phyloP scores from a whole-genome alignment of 805 yeast species.

The Cyberlindnera mississippiensis region DNA sequence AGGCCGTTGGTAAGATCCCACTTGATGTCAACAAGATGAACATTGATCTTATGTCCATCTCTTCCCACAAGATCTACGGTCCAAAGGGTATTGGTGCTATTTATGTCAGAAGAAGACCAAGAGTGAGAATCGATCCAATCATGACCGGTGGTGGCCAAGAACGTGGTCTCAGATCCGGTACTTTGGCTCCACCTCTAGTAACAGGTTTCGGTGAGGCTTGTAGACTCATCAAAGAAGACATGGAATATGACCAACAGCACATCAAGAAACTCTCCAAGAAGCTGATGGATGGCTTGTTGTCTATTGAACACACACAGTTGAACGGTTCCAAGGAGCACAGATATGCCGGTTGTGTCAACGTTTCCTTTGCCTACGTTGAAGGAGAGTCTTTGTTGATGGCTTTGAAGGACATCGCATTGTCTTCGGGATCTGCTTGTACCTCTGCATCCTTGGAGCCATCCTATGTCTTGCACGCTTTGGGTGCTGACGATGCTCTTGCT shows the following conservation, averaged over 20 bases:
- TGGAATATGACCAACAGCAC: slow-evolving; percentile 67
- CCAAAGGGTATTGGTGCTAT: slow-evolving; percentile 98
- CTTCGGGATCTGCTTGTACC: slow-evolving; percentile 98
- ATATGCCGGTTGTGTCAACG: slow-evolving; percentile 93
- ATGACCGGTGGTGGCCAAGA: slow-evolving; percentile 99
- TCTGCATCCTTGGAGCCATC: slow-evolving; percentile 98
- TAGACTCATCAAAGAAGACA: slow-evolving; percentile 70
- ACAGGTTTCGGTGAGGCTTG: slow-evolving; percentile 98
- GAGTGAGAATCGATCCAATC: slow-evolving; percentile 93
- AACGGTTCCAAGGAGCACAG: slow-evolving; percentile 77
- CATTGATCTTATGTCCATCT: slow-evolving; percentile 88
- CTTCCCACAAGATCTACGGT: slow-evolving; percentile 96
- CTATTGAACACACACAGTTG: slow-evolving; percentile 83
- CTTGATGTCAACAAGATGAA: slow-evolving; percentile 91
- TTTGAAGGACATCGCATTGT: slow-evolving; percentile 89
- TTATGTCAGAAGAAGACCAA: slow-evolving; percentile 93
- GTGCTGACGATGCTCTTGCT: slow-evolving; percentile 97
- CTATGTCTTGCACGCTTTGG: slow-evolving; percentile 92
- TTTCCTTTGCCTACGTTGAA: slow-evolving; percentile 95
- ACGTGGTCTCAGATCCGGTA: slow-evolving; percentile 95
- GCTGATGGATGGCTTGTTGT: slow-evolving; percentile 65
- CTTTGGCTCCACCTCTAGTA: slow-evolving; percentile 93
- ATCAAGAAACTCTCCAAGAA: slow-evolving; percentile 68
- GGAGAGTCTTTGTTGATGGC: slow-evolving; percentile 98
- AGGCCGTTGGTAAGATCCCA: slow-evolving; percentile 92